phyloP scores from a whole-genome alignment of 305 asterid species.

The Fraxinus velutina region DNA sequence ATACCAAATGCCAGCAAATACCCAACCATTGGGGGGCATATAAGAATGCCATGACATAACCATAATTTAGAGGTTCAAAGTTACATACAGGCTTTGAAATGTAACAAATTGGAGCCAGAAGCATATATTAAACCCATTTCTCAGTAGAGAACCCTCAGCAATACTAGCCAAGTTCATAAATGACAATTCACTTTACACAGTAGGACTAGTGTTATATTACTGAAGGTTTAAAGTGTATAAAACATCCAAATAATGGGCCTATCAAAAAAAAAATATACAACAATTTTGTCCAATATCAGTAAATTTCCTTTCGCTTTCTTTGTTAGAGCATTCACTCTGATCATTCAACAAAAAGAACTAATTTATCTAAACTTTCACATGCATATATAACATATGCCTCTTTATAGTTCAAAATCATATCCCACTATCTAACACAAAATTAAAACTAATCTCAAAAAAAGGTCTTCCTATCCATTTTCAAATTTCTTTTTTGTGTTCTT shows the following conservation, averaged over 20 bases:
- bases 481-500: background rate
- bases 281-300: background rate
- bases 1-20: background rate
- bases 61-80: background rate
- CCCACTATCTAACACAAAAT: background rate
- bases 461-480: background rate
- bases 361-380: background rate
- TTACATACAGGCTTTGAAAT: background rate
- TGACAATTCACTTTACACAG: background rate
- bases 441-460: background rate
- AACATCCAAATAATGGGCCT: background rate
- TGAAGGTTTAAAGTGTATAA: background rate
- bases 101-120: background rate
- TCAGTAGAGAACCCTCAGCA: background rate
- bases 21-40: background rate
- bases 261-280: background rate
- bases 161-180: background rate
- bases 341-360: background rate
- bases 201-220: background rate
- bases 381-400: background rate
- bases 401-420: background rate
- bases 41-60: background rate
- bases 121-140: background rate
- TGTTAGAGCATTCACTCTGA: background rate
- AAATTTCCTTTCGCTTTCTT: background rate